Base-by-base conservation (phyloP, 2,329 filamentous ascomycete species). In the Pseudogymnoascus sp. region DNA sequence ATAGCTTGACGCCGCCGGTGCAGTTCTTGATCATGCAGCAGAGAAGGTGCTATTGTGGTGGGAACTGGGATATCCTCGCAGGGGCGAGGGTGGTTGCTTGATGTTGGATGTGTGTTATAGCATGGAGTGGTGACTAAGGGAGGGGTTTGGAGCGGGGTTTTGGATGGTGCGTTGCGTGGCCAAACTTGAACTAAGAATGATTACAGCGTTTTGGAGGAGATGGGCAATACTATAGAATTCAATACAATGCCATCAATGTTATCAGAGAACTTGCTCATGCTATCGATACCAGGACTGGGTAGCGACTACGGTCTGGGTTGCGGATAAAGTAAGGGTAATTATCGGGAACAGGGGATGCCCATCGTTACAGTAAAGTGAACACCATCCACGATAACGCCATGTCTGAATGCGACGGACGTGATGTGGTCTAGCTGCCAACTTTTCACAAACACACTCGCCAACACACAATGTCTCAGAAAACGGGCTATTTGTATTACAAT, bases 21-120 rank as follows among this genome's bases (percentile, higher is more conserved):
- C 69, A 72, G 60, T 73, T 70, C 70, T 40, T 73, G 62, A 65
- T 69, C 55, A 71, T 72, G 70, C 71, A 73, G 65, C 69, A 72
- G 61, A 64, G 70, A 37, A 62, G 71, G 6, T 73, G 72, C 45
- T 72, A 69, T 60, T 73, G 72, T 63, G 66, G 68, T 52, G 72
- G 71, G 15, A 69, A 69, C 65, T 73, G 71, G 70, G 62, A 70
- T 68, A 70, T 37, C 21, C 35, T 59, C 31, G 21, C 55, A 29
- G 55, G 55, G 55, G 10, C 31, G 35, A 59, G 55, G 55, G 35
- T 37, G 31, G 55, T 59, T 35, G 55, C 55, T 36, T 59, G 55
- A 58, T 33, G 52, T 35, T 35, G 31, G 31, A 36, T 3, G 15
- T 39, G 10, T 33, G n/a, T 35, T 52, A n/a, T 29, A 15, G 7